Evolutionary conservation across 768 basidiomycete genomes (phyloP).

Genomic region (Collybia sordida): DNA sequence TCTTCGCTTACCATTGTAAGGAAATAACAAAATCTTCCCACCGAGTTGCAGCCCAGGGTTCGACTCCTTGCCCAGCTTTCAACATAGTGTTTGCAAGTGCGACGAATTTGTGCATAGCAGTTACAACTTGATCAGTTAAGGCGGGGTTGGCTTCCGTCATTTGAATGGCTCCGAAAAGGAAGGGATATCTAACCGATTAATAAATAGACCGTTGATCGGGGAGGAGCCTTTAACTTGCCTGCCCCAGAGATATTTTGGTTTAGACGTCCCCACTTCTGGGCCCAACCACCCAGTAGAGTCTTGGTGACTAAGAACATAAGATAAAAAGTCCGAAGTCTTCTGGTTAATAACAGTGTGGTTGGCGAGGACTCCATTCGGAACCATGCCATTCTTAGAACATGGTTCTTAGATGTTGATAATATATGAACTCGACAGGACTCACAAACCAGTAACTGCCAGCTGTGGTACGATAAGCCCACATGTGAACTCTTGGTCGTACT

Average conservation of each 20-base stretch:
- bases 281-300: slow-evolving; percentile 57
- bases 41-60: slow-evolving; percentile 51
- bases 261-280: slow-evolving; percentile 51
- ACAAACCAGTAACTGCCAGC: slow-evolving; percentile 64
- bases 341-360: slow-evolving; percentile 44
- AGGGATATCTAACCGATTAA: slow-evolving; percentile 41
- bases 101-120: slow-evolving; percentile 53
- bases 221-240: slow-evolving; percentile 25
- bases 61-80: slow-evolving; percentile 49
- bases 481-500: background rate
- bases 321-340: slow-evolving; percentile 46
- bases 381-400: slow-evolving; percentile 46
- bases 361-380: slow-evolving; percentile 48
- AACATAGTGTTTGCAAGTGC: slow-evolving; percentile 54
- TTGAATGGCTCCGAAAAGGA: slow-evolving; percentile 59
- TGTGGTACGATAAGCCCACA: slow-evolving; percentile 14
- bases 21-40: slow-evolving; percentile 61
- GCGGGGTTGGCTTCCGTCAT: slow-evolving; percentile 49
- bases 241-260: slow-evolving; percentile 56
- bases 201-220: background rate
- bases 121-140: slow-evolving; percentile 43
- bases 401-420: background rate
- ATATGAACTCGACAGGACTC: slow-evolving; percentile 17
- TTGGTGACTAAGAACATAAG: slow-evolving; percentile 51
- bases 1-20: slow-evolving; percentile 45